These are phyloP conservation scores for Coriaria nepalensis DNA, from an alignment of 306 rosid genomes.

Conservation along the genomic window DNA sequence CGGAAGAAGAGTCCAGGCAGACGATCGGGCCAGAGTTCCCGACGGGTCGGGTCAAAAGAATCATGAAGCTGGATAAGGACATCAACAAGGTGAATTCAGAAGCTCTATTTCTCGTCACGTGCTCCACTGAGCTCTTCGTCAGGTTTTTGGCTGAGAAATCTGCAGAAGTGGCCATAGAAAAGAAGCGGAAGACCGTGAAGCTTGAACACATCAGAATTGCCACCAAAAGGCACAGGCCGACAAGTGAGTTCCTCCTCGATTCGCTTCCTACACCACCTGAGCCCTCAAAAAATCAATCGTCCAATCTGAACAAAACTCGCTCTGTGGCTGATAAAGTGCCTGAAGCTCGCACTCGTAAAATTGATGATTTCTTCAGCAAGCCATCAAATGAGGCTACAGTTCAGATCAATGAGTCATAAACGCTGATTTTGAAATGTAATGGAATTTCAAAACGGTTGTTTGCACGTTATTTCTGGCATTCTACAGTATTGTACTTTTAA, in stretches of 20 bases:
- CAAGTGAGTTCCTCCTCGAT: slow-evolving; percentile 73
- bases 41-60: slow-evolving; percentile 57
- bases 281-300: slow-evolving; percentile 19
- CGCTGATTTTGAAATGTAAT: neutral
- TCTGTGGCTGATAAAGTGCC: slow-evolving; percentile 20
- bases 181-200: slow-evolving; percentile 76
- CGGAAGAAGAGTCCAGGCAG: slow-evolving; percentile 24
- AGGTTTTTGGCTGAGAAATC: slow-evolving; percentile 60
- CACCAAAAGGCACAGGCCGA: slow-evolving; percentile 61
- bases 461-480: too few relatives aligned
- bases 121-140: slow-evolving; percentile 68
- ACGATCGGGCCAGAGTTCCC: slow-evolving; percentile 40
- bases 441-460: too few relatives aligned
- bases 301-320: slow-evolving; percentile 21
- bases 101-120: slow-evolving; percentile 52
- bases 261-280: slow-evolving; percentile 43
- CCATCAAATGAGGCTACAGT: slow-evolving; percentile 15
- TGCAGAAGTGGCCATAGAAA: slow-evolving; percentile 39
- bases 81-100: slow-evolving; percentile 58
- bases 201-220: slow-evolving; percentile 51
- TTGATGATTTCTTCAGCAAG: slow-evolving; percentile 54
- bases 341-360: slow-evolving; percentile 41
- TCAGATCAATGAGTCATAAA: slow-evolving; percentile 27
- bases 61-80: slow-evolving; percentile 59
- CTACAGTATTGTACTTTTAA: too few relatives aligned